Base-by-base conservation (phyloP, 2,329 filamentous ascomycete species). In the Orbilia javanica region DNA sequence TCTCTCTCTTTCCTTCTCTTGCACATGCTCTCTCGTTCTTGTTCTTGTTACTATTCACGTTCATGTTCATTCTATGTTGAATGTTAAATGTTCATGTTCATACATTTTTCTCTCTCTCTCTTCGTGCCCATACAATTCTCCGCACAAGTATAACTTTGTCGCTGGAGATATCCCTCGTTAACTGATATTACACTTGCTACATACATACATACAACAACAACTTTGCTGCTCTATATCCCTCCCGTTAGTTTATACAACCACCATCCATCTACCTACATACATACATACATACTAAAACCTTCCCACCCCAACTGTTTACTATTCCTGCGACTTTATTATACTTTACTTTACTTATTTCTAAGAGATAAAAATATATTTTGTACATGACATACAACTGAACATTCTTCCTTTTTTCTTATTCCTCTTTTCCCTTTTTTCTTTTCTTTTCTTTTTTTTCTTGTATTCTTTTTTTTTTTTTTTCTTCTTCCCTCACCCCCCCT, bases 341-440 rank as follows among this genome's bases (percentile, higher is more conserved):
- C 20, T 25, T 11, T 13, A 25, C n/a, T n/a, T n/a, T n/a, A n/a
- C n/a, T 50, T 50, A 22, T 20, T 25, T 10, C 25, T 50, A 50
- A 50, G 46, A 25, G 20, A 50, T 25, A 36, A 15, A 57, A 11
- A 20, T 57, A 60, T 60, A 57, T 57, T 55, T 36, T 29, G 22
- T 66, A 65, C 52, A 73, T 73, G 60, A 73, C 20, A 73, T 73
- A 57, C 42, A 44, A n/a, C 29, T 73, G 50, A 73, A 48, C 18
- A 31, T 50, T 44, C 42, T 34, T 36, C 46, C 31, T 67, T 53
- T 20, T 13, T 39, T 50, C 3, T 25, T 20, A 20, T n/a, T n/a
- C n/a, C n/a, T n/a, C n/a, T n/a, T n/a, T n/a, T n/a, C n/a, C n/a
- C n/a, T n/a, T n/a, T n/a, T n/a, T n/a, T n/a, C n/a, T 25, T 7